A percentile compares a stretch with the other conserved stretches of the same genome.
Evolutionary conservation across 345 rosid genomes (phyloP).

Genomic region (Bretschneidera sinensis): DNA sequence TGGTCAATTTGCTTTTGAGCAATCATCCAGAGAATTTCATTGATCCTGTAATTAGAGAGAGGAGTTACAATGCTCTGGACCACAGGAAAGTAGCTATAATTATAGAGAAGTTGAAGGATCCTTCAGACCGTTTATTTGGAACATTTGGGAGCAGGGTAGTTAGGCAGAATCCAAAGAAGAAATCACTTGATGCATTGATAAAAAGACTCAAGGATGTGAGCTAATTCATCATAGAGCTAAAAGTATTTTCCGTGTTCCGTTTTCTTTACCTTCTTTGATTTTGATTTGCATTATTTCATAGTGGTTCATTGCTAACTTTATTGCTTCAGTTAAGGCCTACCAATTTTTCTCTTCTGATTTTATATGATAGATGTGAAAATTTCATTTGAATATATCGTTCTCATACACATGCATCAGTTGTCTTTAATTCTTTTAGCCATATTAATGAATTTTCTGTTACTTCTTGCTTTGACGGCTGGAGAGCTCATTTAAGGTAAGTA

Average conservation of each 20-base stretch:
- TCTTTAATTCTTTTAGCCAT: constrained; percentile 18
- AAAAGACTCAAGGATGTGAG: constrained; percentile 85
- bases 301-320: constrained; percentile 20
- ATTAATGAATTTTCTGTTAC: constrained; percentile 11
- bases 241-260: constrained; percentile 24
- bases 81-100: constrained; percentile 69
- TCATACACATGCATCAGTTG: constrained; percentile 18
- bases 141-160: constrained; percentile 89
- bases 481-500: too few species aligned
- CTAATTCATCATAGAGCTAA: constrained; percentile 34
- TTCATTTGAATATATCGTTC: constrained; percentile 27
- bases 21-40: constrained; percentile 85
- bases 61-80: constrained; percentile 80
- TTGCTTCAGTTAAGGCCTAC: constrained; percentile 12
- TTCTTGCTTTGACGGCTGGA: not conserved
- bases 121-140: constrained; percentile 82
- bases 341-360: constrained; percentile 21
- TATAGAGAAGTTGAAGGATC: constrained; percentile 87
- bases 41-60: constrained; percentile 81
- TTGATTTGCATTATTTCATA: constrained; percentile 33
- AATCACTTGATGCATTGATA: constrained; percentile 84
- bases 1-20: constrained; percentile 79
- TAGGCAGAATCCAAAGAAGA: constrained; percentile 83
- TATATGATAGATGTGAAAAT: constrained; percentile 15
- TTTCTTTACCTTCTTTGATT: constrained; percentile 20